Evolutionary conservation across 495 filamentous ascomycete genomes (phyloP).

Genomic region (Chaetomium cochliodes): DNA sequence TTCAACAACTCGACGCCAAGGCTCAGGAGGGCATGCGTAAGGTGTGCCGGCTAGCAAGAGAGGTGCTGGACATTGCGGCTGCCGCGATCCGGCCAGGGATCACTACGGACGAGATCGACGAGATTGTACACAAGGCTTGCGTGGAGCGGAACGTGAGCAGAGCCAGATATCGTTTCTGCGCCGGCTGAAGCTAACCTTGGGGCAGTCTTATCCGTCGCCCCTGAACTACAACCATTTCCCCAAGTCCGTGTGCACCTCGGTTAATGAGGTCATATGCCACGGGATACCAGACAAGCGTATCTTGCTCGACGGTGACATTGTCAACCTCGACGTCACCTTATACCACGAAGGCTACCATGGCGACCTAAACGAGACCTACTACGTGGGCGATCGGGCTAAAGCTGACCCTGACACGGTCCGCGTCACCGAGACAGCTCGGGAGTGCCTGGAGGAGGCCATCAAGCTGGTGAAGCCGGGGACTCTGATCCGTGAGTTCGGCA

Average conservation of each 20-base stretch:
- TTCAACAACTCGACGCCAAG: slow-evolving; percentile 75
- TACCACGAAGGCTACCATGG: slow-evolving; percentile 88
- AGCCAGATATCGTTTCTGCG: not conserved
- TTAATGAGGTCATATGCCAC: slow-evolving; percentile 96
- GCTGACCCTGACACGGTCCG: slow-evolving; percentile 75
- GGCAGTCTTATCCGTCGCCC: slow-evolving; percentile 92
- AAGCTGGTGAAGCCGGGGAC: slow-evolving; percentile 83
- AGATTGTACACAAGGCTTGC: slow-evolving; percentile 93
- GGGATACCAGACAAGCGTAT: slow-evolving; percentile 81
- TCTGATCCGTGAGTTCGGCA: slow-evolving; percentile 79
- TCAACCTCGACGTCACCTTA: slow-evolving; percentile 86
- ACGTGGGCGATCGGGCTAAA: slow-evolving; percentile 73
- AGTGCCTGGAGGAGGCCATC: slow-evolving; percentile 80
- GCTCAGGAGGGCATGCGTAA: slow-evolving; percentile 85
- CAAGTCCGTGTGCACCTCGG: slow-evolving; percentile 94
- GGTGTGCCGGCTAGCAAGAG: slow-evolving; percentile 82
- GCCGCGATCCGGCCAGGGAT: slow-evolving; percentile 78
- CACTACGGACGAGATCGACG: slow-evolving; percentile 95
- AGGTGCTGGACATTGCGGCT: slow-evolving; percentile 91
- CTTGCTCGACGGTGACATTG: slow-evolving; percentile 78
- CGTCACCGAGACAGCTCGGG: slow-evolving; percentile 79
- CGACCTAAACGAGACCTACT: slow-evolving; percentile 91
- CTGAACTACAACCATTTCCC: slow-evolving; percentile 96
- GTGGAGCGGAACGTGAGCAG: slow-evolving; percentile 79
- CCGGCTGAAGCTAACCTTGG: slow-evolving; percentile 22